Conservation (phyloP, 345 rosid species). For the Eucalyptus marginata region DNA sequence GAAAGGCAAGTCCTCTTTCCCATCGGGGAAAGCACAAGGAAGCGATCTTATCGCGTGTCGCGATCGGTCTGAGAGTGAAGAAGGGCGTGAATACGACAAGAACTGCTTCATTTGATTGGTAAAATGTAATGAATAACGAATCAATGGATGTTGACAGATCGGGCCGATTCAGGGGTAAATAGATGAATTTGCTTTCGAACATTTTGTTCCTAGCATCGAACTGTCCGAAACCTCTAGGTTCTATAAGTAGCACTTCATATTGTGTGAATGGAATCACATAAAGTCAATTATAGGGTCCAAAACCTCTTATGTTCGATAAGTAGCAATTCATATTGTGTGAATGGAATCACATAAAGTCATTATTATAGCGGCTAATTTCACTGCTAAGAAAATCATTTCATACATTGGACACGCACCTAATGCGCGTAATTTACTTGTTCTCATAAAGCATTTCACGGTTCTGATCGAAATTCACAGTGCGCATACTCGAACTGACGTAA, state of each 20-base stretch:
- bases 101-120: neutral
- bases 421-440: too few relatives aligned
- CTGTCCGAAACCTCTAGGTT: accelerated
- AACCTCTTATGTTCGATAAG: accelerated
- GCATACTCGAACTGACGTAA: too few relatives aligned
- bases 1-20: neutral
- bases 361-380: neutral
- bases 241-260: too few relatives aligned
- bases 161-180: accelerated
- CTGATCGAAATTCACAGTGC: too few relatives aligned
- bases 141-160: accelerated
- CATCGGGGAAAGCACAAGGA: neutral
- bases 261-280: too few relatives aligned
- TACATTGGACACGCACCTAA: too few relatives aligned
- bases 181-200: neutral
- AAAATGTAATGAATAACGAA: neutral
- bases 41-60: too few relatives aligned
- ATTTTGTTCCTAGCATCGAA: neutral
- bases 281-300: neutral
- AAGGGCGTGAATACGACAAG: neutral
- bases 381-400: too few relatives aligned
- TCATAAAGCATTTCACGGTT: too few relatives aligned
- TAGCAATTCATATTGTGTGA: too few relatives aligned
- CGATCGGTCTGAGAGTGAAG: accelerated
- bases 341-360: too few relatives aligned